These are phyloP conservation scores for Capsella rubella DNA, from an alignment of 441 rosid species.

Conservation along the genomic window DNA sequence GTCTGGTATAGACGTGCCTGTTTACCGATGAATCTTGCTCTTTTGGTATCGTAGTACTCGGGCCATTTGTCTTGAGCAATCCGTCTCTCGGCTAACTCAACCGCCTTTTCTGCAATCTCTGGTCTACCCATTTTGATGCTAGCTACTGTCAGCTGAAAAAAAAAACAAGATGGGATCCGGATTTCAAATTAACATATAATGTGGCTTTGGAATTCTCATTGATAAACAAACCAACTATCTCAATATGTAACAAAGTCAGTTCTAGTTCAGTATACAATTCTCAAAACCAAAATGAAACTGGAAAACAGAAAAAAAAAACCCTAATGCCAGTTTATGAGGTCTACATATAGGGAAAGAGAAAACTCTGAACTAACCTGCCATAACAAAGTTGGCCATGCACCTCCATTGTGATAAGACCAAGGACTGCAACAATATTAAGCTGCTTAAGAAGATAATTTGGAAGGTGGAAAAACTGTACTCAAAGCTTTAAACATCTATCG, in stretches of 20 bases:
- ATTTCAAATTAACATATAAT: not conserved
- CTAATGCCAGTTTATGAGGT: not conserved
- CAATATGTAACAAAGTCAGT: not conserved
- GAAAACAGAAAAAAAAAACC: not conserved
- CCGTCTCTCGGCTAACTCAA: slow-evolving; percentile 63
- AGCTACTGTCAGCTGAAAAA: slow-evolving; percentile 68
- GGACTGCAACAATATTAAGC: slow-evolving; percentile 56
- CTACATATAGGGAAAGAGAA: slow-evolving; percentile 5
- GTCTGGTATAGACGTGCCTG: slow-evolving; percentile 68
- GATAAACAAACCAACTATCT: not conserved
- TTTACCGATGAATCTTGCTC: slow-evolving; percentile 67
- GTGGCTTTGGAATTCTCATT: not conserved
- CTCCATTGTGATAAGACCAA: slow-evolving; percentile 88
- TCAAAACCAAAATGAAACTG: not conserved
- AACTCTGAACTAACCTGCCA: slow-evolving; percentile 69
- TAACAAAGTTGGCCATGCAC: slow-evolving; percentile 82
- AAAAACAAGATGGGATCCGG: not conserved
- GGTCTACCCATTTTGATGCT: slow-evolving; percentile 74
- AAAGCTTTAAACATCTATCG: not conserved
- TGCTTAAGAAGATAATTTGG: slow-evolving; percentile 5
- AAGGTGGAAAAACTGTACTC: not conserved
- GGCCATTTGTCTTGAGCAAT: slow-evolving; percentile 73
- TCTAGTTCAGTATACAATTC: not conserved
- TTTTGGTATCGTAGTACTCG: slow-evolving; percentile 70
- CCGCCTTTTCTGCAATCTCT: slow-evolving; percentile 71